These are phyloP conservation scores for Xylaria multiplex DNA, from an alignment of 2,329 filamentous ascomycete genomes.

Conservation along the genomic window DNA sequence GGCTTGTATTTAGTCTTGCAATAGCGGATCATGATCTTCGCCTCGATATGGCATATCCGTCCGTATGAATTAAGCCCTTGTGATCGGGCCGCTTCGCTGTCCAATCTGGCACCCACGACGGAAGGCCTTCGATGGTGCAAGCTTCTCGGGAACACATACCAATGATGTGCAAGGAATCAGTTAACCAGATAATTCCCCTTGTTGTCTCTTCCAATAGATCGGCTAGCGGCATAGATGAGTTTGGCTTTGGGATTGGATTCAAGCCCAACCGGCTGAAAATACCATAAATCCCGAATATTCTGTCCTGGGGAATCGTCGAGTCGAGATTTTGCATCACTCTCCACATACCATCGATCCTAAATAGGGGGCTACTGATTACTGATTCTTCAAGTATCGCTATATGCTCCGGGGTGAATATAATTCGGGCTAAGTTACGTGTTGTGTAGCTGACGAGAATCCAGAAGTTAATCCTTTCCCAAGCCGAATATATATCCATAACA, in stretches of 20 bases:
- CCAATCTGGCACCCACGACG: slow-evolving; percentile 26
- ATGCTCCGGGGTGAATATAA: no score
- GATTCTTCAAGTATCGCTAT: no score
- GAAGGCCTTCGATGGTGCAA: neutral
- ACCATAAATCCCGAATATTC: slow-evolving; percentile 15
- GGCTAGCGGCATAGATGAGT: neutral
- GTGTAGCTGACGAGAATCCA: no score
- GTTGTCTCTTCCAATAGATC: slow-evolving; percentile 10
- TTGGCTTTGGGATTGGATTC: neutral
- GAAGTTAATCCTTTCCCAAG: no score
- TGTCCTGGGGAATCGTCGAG: slow-evolving; percentile 18
- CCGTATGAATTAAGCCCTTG: no score
- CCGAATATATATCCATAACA: no score
- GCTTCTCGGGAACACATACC: neutral
- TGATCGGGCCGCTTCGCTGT: neutral
- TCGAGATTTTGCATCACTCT: neutral
- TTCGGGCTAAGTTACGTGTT: no score
- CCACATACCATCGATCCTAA: neutral
- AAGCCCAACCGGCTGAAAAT: neutral
- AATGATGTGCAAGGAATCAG: neutral
- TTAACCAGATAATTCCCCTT: neutral
- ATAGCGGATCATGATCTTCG: no score
- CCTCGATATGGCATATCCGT: no score
- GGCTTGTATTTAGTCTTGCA: neutral
- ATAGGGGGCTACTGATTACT: no score